Base-by-base conservation (phyloP, 805 yeast species). In the Candida nanaspora region DNA sequence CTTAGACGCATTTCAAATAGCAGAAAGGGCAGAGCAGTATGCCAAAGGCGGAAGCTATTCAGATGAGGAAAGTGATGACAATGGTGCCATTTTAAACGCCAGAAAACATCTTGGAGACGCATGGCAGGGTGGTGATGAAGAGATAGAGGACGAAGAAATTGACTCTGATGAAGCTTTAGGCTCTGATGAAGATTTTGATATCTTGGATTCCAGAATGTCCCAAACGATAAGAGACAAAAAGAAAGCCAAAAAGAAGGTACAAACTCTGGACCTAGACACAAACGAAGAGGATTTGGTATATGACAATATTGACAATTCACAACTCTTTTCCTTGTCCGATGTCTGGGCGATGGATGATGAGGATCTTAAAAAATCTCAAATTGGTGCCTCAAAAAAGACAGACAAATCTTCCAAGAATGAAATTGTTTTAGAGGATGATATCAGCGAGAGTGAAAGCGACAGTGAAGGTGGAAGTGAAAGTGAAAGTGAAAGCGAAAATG, bases 151-250 rank as follows among this genome's bases (percentile, higher is more conserved):
- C 36, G 68, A 61, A 40, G 66, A 62, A 37, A 53, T 62, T 3
- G 65, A 62, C 43, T 86, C 95, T 1, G 96, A 88, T 58, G 96
- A 84, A 51, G 96, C 95, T 0, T 62, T 86, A 44, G 95, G 93
- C 0, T 81, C 93, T 0, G 94, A 75, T 43, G 89, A 83, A 49
- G 86, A 79, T 41, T 73, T 69, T 40, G 83, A 74, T 50, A 68
- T 73, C 7, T 60, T 80, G 50, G 73, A 76, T 57, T 76, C 85
- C 25, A 82, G 76, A 54, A 76, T 81, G 47, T 79, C 87, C 6
- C 86, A 82, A 52, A 75, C 82, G 13, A 62, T 80, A 34, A 74
- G 87, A 61, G 86, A 80, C 55, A 68, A 67, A 45, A 70, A 68
- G 51, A 41, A 33, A 22, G 11, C 38, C 18, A 29, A 52, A 10